Conservation (phyloP, 495 filamentous ascomycete species). For the Penicillium paxilli region DNA sequence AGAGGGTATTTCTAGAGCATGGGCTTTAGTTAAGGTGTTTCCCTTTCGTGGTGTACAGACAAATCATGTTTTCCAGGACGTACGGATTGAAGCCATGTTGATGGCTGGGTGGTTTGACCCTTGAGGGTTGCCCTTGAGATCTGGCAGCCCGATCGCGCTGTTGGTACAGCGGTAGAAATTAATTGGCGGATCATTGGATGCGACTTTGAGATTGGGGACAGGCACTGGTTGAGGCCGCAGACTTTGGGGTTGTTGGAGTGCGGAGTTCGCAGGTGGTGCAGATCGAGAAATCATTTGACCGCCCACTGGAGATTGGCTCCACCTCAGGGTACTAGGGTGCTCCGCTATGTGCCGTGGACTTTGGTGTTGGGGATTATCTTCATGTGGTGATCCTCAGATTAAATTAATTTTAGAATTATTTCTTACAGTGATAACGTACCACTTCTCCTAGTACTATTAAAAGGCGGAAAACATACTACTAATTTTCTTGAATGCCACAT, state of each 20-base stretch:
- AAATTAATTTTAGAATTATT: too few species aligned
- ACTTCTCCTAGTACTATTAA: too few species aligned
- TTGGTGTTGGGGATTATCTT: too few species aligned
- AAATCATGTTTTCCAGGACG: background rate
- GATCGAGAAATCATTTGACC: conserved; percentile 13
- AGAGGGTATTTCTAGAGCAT: conserved; percentile 7
- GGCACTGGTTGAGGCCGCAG: background rate
- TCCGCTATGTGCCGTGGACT: too few species aligned
- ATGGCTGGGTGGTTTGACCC: background rate
- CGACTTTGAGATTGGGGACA: background rate
- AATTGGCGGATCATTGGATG: conserved; percentile 14
- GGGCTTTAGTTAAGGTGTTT: background rate
- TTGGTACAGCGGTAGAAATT: background rate
- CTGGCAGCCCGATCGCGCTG: background rate
- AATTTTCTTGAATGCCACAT: too few species aligned
- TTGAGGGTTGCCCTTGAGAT: background rate
- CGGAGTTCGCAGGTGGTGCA: background rate
- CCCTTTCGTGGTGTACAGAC: background rate
- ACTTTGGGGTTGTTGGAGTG: background rate
- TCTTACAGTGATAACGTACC: too few species aligned
- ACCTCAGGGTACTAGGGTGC: too few species aligned
- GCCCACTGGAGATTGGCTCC: too few species aligned
- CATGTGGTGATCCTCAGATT: too few species aligned
- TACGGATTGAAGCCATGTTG: conserved; percentile 1
- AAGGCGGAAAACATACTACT: too few species aligned